These are phyloP conservation scores for Camelina hispida DNA, from an alignment of 345 rosid genomes.

Conservation along the genomic window DNA sequence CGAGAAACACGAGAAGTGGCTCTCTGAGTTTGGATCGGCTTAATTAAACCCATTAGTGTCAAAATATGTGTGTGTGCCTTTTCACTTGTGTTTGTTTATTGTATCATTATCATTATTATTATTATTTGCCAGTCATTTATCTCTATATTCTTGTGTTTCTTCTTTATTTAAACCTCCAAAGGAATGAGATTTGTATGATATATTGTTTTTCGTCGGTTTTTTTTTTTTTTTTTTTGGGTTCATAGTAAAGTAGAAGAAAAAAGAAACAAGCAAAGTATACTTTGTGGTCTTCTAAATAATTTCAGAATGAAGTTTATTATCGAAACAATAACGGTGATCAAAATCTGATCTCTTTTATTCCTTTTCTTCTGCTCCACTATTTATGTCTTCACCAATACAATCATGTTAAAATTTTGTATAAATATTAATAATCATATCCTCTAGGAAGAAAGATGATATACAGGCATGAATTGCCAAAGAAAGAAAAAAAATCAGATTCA, in stretches of 20 bases:
- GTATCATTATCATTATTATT: slow-evolving; percentile 18
- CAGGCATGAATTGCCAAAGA: too few species aligned
- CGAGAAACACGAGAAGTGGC: slow-evolving; percentile 98
- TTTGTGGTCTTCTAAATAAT: neutral
- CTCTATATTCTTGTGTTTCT: slow-evolving; percentile 13
- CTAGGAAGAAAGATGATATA: too few species aligned
- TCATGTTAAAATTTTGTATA: too few species aligned
- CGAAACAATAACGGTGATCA: too few species aligned
- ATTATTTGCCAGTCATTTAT: slow-evolving; percentile 20
- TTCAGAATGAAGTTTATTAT: neutral
- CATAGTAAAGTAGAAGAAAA: neutral
- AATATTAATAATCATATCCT: too few species aligned
- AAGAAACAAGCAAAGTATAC: neutral
- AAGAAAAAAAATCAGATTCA: too few species aligned
- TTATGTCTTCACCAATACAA: neutral
- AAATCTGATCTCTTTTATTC: neutral
- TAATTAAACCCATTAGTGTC: slow-evolving; percentile 36
- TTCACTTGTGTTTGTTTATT: slow-evolving; percentile 23
- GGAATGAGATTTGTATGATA: neutral
- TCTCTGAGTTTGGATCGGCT: slow-evolving; percentile 92
- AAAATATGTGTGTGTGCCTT: neutral
- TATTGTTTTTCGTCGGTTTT: neutral
- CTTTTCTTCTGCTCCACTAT: neutral
- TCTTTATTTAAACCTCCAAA: neutral
- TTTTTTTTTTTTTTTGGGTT: neutral